A percentile compares a stretch with the other conserved stretches of the same genome.
Conservation (phyloP, 2,329 filamentous ascomycete genomes). For the Arthroderma sp. region DNA sequence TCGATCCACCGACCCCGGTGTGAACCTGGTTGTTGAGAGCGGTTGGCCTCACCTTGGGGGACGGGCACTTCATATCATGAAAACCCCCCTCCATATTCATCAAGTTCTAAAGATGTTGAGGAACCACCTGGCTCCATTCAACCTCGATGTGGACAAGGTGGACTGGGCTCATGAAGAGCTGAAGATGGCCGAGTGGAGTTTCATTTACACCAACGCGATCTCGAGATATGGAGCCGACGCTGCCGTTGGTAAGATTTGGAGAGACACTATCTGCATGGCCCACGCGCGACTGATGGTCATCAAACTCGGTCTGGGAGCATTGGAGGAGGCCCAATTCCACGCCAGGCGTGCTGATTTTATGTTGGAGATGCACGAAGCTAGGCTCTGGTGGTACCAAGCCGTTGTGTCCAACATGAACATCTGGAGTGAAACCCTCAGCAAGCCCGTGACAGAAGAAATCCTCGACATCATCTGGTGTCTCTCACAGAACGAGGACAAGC, state of each 20-base stretch:
- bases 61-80: background rate
- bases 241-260: background rate
- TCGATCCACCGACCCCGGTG: background rate
- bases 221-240: background rate
- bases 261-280: conserved; percentile 6
- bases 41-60: no score
- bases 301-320: background rate
- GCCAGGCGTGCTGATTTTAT: background rate
- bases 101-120: background rate
- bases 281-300: conserved; percentile 4
- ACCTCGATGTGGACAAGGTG: background rate
- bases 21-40: background rate
- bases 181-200: conserved; percentile 4
- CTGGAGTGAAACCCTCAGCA: background rate
- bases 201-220: background rate
- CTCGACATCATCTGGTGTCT: conserved; percentile 1
- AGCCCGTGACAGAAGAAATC: background rate
- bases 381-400: conserved; percentile 1
- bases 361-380: background rate
- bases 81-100: background rate
- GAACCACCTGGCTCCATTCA: background rate
- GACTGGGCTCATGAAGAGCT: conserved; percentile 1
- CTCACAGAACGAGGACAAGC: background rate
- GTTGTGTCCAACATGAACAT: background rate
- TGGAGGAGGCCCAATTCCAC: background rate